Percentiles rank a stretch among this genome's conserved stretches.
Conservation (phyloP, 768 basidiomycete genomes). For the Kwoniella mangroviensis region DNA sequence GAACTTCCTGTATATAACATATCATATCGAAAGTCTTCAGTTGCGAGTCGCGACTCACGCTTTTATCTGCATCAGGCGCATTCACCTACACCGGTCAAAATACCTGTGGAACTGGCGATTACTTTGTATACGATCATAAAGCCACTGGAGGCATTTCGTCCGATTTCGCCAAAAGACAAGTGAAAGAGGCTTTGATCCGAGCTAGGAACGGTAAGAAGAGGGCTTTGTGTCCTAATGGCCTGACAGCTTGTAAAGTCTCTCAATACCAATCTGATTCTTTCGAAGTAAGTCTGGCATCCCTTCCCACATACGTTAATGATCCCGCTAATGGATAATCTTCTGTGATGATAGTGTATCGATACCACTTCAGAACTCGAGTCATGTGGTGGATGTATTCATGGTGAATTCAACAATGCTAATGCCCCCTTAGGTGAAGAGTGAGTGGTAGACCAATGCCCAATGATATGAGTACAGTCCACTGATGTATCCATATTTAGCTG, state of each 20-base stretch:
- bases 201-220: neutral
- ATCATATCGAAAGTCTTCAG: no score
- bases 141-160: neutral
- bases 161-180: slow-evolving; percentile 13
- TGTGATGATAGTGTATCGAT: slow-evolving; percentile 8
- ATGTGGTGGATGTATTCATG: slow-evolving; percentile 9
- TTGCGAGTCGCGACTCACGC: no score
- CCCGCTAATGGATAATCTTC: no score
- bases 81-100: neutral
- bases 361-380: slow-evolving; percentile 13
- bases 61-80: neutral
- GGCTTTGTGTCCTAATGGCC: slow-evolving; percentile 2
- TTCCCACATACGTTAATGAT: neutral
- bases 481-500: slow-evolving; percentile 16
- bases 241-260: slow-evolving; percentile 10
- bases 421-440: slow-evolving; percentile 7
- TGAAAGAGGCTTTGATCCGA: slow-evolving; percentile 10
- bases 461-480: no score
- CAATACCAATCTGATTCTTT: slow-evolving; percentile 6
- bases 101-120: neutral
- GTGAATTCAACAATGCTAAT: neutral
- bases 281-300: slow-evolving; percentile 9
- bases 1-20: neutral
- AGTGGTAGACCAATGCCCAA: neutral
- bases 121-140: neutral